Base-by-base conservation (phyloP, 2,329 filamentous ascomycete species). In the Fusarium coffeatum region DNA sequence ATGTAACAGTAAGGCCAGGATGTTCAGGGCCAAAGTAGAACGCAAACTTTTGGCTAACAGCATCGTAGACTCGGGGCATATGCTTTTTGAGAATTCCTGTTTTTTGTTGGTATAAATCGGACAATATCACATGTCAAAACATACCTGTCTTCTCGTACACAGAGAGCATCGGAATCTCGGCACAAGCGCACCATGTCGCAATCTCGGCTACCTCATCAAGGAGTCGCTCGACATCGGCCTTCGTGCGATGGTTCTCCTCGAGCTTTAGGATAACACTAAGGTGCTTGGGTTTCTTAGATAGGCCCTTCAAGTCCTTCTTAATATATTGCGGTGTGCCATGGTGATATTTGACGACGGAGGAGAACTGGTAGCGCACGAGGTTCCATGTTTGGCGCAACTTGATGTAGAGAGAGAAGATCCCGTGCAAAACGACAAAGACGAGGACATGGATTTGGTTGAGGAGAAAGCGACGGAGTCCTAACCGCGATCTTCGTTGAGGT, bases 301-400 rank as follows among this genome's bases (percentile, higher is more conserved):
- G 81, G 12, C 87, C 86, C 78, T 89, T 89, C 27, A 98, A 91
- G 81, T 99, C 96, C 76, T 92, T 90, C 76, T 91, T 90, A 73
- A 99, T 97, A 77, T 97, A 89, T 78, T 97, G 93, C 10, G 96
- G 96, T 1, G 95, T 97, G 55, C 93, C 92, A 80, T 99, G 96
- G 82, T 99, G 97, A 83, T 99, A 96, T 79, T 95, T 94, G 57
- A 97, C 85, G 66, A 98, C 87, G 12, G 93, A 92, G 55, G 93
- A 88, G 69, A 95, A 83, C 64, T 92, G 90, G 78, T 96, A 92
- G 72, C 89, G 85, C 51, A 97, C 86, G 11, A 91, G 88, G 78
- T 95, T 91, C 82, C 93, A 96, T 58, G 89, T 88, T 77, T 93
- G 90, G 61, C 94, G 90, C 62, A 93, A 81, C 68, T 94, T 92